Conservation (phyloP, 2,329 filamentous ascomycete genomes). For the Ophiostoma triangulosporum region DNA sequence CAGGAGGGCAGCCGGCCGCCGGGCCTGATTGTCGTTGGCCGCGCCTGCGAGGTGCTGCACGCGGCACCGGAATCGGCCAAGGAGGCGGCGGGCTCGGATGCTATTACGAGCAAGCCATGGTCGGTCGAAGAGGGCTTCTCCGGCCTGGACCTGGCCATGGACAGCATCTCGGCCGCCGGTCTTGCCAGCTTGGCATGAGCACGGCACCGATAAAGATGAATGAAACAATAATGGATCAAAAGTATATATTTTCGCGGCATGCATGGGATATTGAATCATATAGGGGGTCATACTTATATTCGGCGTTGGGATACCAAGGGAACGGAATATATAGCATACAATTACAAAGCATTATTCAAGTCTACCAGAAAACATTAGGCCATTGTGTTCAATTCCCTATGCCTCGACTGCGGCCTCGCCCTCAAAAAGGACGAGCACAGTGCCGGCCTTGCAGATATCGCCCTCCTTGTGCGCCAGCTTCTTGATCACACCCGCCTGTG, state of each 20-base stretch:
- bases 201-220: neutral
- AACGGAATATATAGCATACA: neutral
- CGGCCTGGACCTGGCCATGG: conserved; percentile 10
- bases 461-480: conserved; percentile 63
- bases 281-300: neutral
- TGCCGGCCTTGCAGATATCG: conserved; percentile 67
- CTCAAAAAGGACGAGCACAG: conserved; percentile 60
- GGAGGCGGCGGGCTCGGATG: neutral
- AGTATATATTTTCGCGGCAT: neutral
- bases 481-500: conserved; percentile 57
- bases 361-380: no score
- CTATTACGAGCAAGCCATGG: conserved; percentile 8
- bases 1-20: conserved; percentile 81
- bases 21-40: conserved; percentile 73
- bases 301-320: conserved; percentile 4
- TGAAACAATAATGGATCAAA: neutral
- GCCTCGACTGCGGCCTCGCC: neutral
- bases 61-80: conserved; percentile 15
- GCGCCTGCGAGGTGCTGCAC: conserved; percentile 67
- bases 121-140: conserved; percentile 13
- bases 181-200: conserved; percentile 2
- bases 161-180: neutral
- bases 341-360: neutral
- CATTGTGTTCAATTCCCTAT: no score
- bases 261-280: neutral